Evolutionary conservation across 2,329 filamentous ascomycete species (phyloP).

Genomic region (Pestalotiopsis sp.): DNA sequence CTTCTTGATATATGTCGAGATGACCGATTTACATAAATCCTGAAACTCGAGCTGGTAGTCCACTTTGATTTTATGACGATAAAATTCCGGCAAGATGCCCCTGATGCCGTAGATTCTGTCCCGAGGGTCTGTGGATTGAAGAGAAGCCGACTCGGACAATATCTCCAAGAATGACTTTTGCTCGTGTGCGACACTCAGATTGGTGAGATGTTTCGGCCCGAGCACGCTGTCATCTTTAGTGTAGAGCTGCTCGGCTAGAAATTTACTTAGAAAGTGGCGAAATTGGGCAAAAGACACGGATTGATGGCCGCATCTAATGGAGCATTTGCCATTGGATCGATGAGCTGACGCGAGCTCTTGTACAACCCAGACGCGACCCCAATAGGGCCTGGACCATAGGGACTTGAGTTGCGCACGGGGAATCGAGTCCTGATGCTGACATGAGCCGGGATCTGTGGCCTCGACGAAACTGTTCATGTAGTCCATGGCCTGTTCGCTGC

Average conservation of each 20-base stretch:
- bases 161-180: slow-evolving; percentile 6
- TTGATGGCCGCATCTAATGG: slow-evolving; percentile 6
- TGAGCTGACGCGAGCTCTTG: slow-evolving; percentile 1
- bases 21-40: not conserved
- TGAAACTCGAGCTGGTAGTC: slow-evolving; percentile 6
- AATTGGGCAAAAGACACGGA: slow-evolving; percentile 3
- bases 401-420: not conserved
- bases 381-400: slow-evolving; percentile 1
- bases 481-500: not conserved
- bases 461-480: not conserved
- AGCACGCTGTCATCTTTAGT: slow-evolving; percentile 1
- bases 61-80: not conserved
- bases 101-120: slow-evolving; percentile 7
- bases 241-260: not conserved
- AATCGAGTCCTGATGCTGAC: not conserved
- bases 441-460: not conserved
- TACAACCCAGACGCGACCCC: slow-evolving; percentile 5
- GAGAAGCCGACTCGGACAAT: not conserved
- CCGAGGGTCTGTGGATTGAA: not conserved
- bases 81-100: slow-evolving; percentile 4
- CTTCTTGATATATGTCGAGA: slow-evolving; percentile 2
- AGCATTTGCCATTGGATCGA: slow-evolving; percentile 1
- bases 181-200: not conserved
- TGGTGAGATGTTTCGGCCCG: not conserved
- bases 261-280: not conserved